Conservation (phyloP, 306 rosid genomes). For the Glycine tomentella region DNA sequence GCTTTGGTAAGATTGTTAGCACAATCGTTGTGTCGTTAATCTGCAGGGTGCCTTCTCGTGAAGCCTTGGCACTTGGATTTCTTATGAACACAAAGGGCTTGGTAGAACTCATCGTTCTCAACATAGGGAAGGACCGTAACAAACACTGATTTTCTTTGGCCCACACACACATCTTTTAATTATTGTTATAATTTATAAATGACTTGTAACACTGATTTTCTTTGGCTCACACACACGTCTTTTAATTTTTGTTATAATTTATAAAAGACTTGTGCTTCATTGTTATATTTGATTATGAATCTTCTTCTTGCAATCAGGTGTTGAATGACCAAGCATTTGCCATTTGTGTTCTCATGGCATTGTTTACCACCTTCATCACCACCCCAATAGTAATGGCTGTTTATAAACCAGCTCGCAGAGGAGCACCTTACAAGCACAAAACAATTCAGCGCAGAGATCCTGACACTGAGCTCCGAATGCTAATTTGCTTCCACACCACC, state of each 20-base stretch:
- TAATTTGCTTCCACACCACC: conserved; percentile 75
- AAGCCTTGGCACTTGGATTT: conserved; percentile 72
- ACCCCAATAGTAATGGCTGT: conserved; percentile 74
- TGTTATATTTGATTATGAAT: too few species aligned
- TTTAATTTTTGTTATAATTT: neutral
- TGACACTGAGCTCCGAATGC: conserved; percentile 61
- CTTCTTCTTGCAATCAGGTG: conserved; percentile 52
- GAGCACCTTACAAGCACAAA: conserved; percentile 72
- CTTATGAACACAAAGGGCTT: conserved; percentile 85
- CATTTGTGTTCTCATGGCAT: conserved; percentile 75
- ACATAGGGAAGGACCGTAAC: conserved; percentile 82
- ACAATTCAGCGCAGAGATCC: conserved; percentile 55
- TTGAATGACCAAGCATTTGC: conserved; percentile 78
- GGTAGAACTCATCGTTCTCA: conserved; percentile 85
- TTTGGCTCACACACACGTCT: neutral
- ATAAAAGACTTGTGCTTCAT: neutral
- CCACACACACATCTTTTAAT: too few species aligned
- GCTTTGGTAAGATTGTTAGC: conserved; percentile 75
- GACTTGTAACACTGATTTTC: too few species aligned
- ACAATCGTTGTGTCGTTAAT: conserved; percentile 50
- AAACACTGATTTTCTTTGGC: too few species aligned
- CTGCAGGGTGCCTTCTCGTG: conserved; percentile 61
- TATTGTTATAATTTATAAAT: too few species aligned
- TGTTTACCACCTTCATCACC: conserved; percentile 79
- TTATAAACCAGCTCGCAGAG: conserved; percentile 72